Conservation (phyloP, 179 eudicot genomes). For the Nepenthes alata region DNA sequence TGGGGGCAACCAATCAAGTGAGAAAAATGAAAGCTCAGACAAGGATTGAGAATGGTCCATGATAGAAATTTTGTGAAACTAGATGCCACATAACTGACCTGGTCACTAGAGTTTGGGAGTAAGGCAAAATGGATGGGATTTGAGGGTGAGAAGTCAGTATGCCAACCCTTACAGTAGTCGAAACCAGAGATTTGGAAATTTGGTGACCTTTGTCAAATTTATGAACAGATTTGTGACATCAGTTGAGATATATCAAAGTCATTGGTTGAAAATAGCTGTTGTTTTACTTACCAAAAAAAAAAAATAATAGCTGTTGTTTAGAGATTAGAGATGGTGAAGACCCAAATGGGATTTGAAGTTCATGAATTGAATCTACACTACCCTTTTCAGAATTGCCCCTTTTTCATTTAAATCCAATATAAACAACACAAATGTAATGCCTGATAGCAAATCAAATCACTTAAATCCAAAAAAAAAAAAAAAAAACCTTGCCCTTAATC, state of each 20-base stretch:
- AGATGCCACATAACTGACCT: constrained; percentile 23
- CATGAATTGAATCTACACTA: constrained; percentile 46
- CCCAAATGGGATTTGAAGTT: constrained; percentile 54
- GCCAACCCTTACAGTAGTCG: constrained; percentile 38
- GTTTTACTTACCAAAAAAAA: too few relatives aligned
- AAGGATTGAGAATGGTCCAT: constrained; percentile 58
- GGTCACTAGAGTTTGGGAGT: constrained; percentile 49
- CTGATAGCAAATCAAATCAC: not conserved
- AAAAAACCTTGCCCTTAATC: not conserved
- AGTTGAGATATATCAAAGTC: constrained; percentile 61
- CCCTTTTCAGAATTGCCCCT: constrained; percentile 70
- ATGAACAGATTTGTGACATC: constrained; percentile 46
- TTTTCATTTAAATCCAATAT: constrained; percentile 7
- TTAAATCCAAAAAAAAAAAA: not conserved
- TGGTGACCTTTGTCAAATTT: constrained; percentile 40
- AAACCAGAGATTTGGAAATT: constrained; percentile 19
- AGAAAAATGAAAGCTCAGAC: constrained; percentile 58
- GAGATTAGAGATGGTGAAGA: constrained; percentile 39
- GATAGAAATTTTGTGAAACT: constrained; percentile 37
- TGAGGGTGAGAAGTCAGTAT: constrained; percentile 81
- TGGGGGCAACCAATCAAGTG: constrained; percentile 78
- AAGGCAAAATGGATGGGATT: constrained; percentile 68
- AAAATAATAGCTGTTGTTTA: constrained; percentile 1
- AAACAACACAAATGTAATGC: not conserved
- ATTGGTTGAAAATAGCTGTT: constrained; percentile 24